Percentiles rank a stretch among this genome's conserved stretches.
These are phyloP conservation scores for Thamnidium elegans DNA, from an alignment of 192 early-diverging fungal genomes.

Conservation along the genomic window DNA sequence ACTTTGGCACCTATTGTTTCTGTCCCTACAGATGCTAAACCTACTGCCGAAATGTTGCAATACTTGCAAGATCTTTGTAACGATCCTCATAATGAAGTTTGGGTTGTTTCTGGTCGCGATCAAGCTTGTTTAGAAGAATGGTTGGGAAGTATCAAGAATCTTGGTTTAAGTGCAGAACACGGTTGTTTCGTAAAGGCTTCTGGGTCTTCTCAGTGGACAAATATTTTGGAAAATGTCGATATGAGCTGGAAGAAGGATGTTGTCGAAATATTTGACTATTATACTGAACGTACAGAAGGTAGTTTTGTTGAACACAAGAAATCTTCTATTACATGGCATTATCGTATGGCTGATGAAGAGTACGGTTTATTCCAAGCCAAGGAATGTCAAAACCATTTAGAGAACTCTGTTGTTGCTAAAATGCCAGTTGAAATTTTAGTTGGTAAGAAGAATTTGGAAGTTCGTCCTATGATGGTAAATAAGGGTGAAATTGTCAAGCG, in stretches of 20 bases:
- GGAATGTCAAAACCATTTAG: constrained; percentile 86
- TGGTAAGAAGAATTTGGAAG: constrained; percentile 90
- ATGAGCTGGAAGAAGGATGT: constrained; percentile 86
- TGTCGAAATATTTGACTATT: constrained; percentile 77
- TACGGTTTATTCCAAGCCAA: constrained; percentile 88
- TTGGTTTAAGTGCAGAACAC: constrained; percentile 86
- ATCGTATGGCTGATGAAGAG: constrained; percentile 79
- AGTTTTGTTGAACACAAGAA: constrained; percentile 82
- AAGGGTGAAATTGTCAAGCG: constrained; percentile 89
- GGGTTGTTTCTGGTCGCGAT: constrained; percentile 95
- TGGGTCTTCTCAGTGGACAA: constrained; percentile 52
- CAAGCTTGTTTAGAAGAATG: constrained; percentile 81
- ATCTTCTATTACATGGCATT: constrained; percentile 90
- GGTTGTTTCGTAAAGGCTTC: constrained; percentile 83
- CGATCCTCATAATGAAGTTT: constrained; percentile 84
- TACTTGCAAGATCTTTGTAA: constrained; percentile 62
- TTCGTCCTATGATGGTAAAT: constrained; percentile 77
- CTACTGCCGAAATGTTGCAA: constrained; percentile 82
- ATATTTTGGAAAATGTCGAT: constrained; percentile 55
- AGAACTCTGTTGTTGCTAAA: constrained; percentile 75
- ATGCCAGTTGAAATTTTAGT: constrained; percentile 82
- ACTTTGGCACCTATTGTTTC: constrained; percentile 93
- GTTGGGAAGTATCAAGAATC: constrained; percentile 64
- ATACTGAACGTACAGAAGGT: constrained; percentile 83
- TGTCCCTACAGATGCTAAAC: constrained; percentile 81